Base-by-base conservation (phyloP, 140 eudicot species). In the Oenanthe javanica region DNA sequence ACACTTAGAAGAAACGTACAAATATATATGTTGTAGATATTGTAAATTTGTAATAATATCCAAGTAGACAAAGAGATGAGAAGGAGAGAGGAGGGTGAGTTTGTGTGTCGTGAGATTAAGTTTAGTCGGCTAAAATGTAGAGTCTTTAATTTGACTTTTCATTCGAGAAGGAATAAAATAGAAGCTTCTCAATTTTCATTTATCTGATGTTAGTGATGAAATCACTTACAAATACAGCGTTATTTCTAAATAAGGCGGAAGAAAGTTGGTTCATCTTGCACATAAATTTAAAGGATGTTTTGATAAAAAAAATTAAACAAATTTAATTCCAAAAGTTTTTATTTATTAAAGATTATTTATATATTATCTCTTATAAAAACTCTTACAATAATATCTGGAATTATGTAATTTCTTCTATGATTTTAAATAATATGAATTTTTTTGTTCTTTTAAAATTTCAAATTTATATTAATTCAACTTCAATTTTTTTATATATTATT, bases 151-250 rank as follows among this genome's bases (percentile, higher is more conserved):
- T 69, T 36, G 47, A 69, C 74, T 36, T 13, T 67, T 4, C 21
- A 67, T 31, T 13, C 12, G 9, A 67, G 46, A 27, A 31, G 11
- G n/a, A 69, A 69, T 36, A 36, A 4, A 69, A 69, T 6, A 69
- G 74, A 69, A 69, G 47, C 74, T 69, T 69, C 47, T 69, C 5
- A 0, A 3, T 14, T 1, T 69, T 31, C 74, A 15, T 69, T 36
- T 69, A 12, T 38, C 21, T 69, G 74, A 69, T 69, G 74, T 69
- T 69, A 69, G 74, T 69, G 15, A 36, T 69, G 74, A 69, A 69
- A 69, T 69, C 74, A 69, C n/a, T 47, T 67, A 0, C 71, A 25
- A 67, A 9, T 67, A 5, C 40, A 9, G 16, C 18, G 25, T 63
- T 25, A 0, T 63, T 63, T 63, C 71, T 63, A 63, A 10, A 2